Conservation (phyloP, 2,329 filamentous ascomycete species). For the Hirsutella minnesotensis region DNA sequence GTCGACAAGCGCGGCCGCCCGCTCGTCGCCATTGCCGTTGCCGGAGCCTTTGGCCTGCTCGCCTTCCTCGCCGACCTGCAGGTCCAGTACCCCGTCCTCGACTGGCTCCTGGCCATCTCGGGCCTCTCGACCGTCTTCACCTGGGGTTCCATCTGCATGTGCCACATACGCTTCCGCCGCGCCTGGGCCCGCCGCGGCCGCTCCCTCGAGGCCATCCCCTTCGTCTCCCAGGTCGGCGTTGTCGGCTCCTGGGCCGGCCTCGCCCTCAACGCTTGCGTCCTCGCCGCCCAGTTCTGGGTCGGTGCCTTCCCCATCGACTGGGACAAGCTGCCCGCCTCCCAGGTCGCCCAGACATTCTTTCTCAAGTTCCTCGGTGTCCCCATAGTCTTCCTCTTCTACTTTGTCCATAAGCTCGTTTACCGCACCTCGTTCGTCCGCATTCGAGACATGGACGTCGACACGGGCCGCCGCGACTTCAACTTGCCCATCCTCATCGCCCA, state of each 20-base stretch:
- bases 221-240: conserved; percentile 67
- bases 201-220: conserved; percentile 66
- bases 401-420: conserved; percentile 65
- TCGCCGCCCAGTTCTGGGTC: conserved; percentile 81
- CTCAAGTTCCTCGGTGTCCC: conserved; percentile 58
- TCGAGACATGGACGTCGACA: conserved; percentile 75
- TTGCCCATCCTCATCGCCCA: conserved; percentile 66
- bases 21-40: conserved; percentile 57
- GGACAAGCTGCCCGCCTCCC: conserved; percentile 24
- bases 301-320: conserved; percentile 65
- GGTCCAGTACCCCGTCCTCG: conserved; percentile 51
- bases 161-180: conserved; percentile 80
- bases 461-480: conserved; percentile 76
- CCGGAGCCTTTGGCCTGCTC: conserved; percentile 59
- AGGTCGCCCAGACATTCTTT: conserved; percentile 58
- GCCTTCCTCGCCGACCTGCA: conserved; percentile 58
- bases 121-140: conserved; percentile 66
- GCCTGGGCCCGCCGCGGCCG: conserved; percentile 65
- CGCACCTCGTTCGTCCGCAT: conserved; percentile 54
- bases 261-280: conserved; percentile 59
- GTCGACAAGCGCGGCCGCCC: conserved; percentile 75
- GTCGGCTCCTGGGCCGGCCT: conserved; percentile 73
- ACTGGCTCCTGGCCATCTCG: conserved; percentile 69
- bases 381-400: conserved; percentile 55
- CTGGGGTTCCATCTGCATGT: conserved; percentile 76